These are phyloP conservation scores for Panellus pusillus DNA, from an alignment of 768 basidiomycete species.

Conservation along the genomic window DNA sequence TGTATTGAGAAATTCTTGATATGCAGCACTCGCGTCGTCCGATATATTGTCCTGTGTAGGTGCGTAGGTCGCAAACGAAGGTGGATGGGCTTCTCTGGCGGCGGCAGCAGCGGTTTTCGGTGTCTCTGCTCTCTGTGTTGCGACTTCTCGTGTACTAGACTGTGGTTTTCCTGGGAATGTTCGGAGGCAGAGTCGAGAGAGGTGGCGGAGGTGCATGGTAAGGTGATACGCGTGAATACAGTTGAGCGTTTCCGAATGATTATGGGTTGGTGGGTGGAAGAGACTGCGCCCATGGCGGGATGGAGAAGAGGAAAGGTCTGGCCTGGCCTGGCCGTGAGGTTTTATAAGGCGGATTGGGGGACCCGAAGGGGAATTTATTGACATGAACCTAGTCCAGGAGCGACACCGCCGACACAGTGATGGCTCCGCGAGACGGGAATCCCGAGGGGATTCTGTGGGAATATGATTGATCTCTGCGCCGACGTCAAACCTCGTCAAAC, in stretches of 20 bases:
- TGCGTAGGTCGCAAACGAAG: conserved; percentile 40
- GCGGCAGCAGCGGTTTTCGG: neutral
- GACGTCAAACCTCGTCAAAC: too few species aligned
- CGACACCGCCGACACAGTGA: neutral
- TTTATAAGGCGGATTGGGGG: conserved; percentile 14
- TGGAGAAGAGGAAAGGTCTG: conserved; percentile 1
- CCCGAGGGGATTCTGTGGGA: too few species aligned
- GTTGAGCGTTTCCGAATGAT: conserved; percentile 30
- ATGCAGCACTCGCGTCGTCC: conserved; percentile 19
- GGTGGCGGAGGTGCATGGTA: conserved; percentile 39
- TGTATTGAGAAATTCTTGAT: conserved; percentile 22
- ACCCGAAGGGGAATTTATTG: conserved; percentile 9
- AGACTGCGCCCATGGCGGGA: conserved; percentile 32
- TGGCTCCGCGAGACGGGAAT: neutral
- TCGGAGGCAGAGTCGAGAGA: conserved; percentile 35
- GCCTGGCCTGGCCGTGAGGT: neutral
- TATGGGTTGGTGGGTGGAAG: conserved; percentile 25
- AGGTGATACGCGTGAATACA: conserved; percentile 38
- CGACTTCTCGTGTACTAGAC: conserved; percentile 28
- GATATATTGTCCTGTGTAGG: conserved; percentile 16
- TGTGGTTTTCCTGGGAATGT: conserved; percentile 42
- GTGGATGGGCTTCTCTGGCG: conserved; percentile 9
- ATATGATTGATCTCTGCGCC: too few species aligned
- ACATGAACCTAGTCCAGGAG: conserved; percentile 12
- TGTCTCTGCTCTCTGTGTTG: conserved; percentile 5